phyloP scores from a whole-genome alignment of 176 grass and related monocot species.

The Luzula sylvatica region DNA sequence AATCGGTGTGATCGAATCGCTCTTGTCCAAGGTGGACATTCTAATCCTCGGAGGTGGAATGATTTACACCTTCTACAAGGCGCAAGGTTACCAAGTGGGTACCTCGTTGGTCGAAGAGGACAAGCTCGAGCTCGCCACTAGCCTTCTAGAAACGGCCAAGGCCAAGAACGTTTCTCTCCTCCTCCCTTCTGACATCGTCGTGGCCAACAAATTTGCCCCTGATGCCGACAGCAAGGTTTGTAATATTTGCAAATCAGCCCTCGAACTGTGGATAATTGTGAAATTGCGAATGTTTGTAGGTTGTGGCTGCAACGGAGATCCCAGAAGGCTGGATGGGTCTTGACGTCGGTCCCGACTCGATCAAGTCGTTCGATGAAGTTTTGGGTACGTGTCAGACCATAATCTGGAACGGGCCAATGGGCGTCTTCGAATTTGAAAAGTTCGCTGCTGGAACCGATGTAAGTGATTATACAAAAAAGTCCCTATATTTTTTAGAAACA shows the following conservation, averaged over 20 bases:
- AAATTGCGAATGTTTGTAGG: conserved; percentile 20
- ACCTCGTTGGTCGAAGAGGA: conserved; percentile 96
- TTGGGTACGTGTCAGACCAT: conserved; percentile 52
- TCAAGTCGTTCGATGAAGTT: conserved; percentile 49
- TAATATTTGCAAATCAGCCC: background rate
- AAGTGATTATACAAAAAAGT: too few species aligned
- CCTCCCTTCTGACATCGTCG: conserved; percentile 66
- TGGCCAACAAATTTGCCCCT: conserved; percentile 87
- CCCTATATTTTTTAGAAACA: too few species aligned
- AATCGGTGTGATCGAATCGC: conserved; percentile 86
- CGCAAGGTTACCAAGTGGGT: conserved; percentile 70
- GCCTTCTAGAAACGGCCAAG: conserved; percentile 73
- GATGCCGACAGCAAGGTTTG: conserved; percentile 94
- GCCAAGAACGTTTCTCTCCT: conserved; percentile 67
- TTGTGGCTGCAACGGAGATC: conserved; percentile 61
- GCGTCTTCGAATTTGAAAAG: conserved; percentile 95
- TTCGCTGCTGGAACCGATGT: conserved; percentile 87
- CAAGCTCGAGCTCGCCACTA: conserved; percentile 84
- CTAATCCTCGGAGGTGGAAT: conserved; percentile 96
- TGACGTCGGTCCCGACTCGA: conserved; percentile 78
- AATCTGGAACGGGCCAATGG: conserved; percentile 98
- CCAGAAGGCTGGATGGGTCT: conserved; percentile 95
- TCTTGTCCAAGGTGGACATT: conserved; percentile 76
- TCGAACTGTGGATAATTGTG: background rate
- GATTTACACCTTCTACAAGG: conserved; percentile 95